Conservation (phyloP, 78 protist species). For the Bodo saltans region DNA sequence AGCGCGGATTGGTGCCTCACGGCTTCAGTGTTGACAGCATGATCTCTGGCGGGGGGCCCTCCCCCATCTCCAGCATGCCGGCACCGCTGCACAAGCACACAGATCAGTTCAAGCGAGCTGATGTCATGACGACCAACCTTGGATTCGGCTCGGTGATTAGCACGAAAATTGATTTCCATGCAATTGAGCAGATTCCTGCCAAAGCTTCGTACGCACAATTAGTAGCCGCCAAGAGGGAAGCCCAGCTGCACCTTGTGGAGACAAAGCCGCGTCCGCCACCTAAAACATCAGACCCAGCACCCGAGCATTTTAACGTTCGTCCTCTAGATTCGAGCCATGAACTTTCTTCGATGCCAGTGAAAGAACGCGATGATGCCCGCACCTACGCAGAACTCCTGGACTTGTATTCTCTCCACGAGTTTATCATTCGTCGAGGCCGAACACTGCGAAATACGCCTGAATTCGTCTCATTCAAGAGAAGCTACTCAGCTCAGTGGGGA, state of each 20-base stretch:
- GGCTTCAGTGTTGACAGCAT: background rate
- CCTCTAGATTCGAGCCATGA: background rate
- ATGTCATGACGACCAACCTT: background rate
- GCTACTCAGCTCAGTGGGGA: conserved; percentile 27
- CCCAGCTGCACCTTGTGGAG: no score
- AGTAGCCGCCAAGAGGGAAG: no score
- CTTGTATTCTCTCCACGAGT: conserved; percentile 44
- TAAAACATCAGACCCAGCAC: background rate
- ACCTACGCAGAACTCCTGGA: conserved; percentile 43
- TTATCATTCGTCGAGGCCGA: conserved; percentile 35
- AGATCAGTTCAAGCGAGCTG: background rate
- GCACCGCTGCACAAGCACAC: background rate
- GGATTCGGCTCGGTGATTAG: background rate
- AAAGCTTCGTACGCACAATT: no score
- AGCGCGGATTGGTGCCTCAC: conserved; percentile 1
- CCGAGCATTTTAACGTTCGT: background rate
- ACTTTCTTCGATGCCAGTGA: background rate
- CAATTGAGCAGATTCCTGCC: background rate
- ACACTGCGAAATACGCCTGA: conserved; percentile 37
- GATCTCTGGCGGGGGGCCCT: background rate
- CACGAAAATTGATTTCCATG: background rate
- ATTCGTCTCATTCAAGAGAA: conserved; percentile 39
- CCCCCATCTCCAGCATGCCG: background rate
- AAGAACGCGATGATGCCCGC: conserved; percentile 20
- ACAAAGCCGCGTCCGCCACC: no score